Percentiles rank a stretch among this genome's conserved stretches.
These are phyloP conservation scores for Pichia occidentalis DNA, from an alignment of 805 yeast genomes.

Conservation along the genomic window DNA sequence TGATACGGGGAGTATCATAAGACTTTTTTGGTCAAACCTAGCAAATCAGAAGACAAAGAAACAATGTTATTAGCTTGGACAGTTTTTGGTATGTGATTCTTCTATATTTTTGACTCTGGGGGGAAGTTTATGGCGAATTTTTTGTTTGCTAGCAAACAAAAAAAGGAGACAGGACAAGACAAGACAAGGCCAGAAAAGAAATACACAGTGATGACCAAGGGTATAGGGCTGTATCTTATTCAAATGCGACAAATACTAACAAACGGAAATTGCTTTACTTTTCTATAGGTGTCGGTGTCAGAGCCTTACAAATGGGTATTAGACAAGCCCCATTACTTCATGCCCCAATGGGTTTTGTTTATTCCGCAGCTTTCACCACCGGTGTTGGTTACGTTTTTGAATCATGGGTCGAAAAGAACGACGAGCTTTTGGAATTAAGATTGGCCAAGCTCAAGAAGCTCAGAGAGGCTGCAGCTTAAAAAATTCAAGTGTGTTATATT, in stretches of 20 bases:
- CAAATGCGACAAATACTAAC: no score
- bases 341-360: conserved; percentile 36
- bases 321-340: conserved; percentile 34
- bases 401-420: conserved; percentile 34
- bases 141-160: no score
- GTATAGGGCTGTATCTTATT: no score
- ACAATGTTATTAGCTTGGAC: conserved; percentile 33
- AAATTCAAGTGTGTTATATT: no score
- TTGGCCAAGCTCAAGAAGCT: conserved; percentile 32
- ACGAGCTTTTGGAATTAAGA: conserved; percentile 33
- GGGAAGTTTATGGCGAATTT: no score
- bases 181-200: no score
- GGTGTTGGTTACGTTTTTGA: conserved; percentile 36
- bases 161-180: no score
- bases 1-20: no score
- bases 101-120: no score
- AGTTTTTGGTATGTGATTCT: conserved; percentile 28
- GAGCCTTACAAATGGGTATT: conserved; percentile 40
- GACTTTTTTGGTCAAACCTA: no score
- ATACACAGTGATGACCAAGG: no score
- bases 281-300: conserved; percentile 34
- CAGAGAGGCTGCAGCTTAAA: conserved; percentile 26
- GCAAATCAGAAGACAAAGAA: not conserved
- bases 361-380: conserved; percentile 40
- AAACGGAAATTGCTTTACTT: conserved; percentile 3